Evolutionary conservation across 257 asterid genomes (phyloP), one percentile per base, ranked within the genome.

Genomic region (Cordia subcordata): DNA sequence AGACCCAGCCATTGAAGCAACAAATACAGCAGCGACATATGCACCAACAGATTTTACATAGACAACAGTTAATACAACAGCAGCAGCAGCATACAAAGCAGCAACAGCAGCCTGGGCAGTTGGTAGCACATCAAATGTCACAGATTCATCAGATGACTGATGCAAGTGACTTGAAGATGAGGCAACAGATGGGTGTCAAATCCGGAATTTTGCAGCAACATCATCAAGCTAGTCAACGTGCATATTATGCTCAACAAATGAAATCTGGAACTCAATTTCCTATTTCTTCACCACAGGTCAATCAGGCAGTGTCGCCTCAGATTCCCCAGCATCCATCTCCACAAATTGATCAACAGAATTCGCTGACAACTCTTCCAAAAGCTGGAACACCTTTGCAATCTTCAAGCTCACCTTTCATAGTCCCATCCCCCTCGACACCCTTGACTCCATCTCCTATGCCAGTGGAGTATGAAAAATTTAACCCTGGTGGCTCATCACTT

Each of bases 401-500:
- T 52, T 82, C 85, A 55, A 81, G 62, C 76, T 86, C 95, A 32
- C 92, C 89, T 1, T 77, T 86, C 66, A 60, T 82, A 61, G 82
- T 63, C 56, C 87, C 85, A 57, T 83, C 95, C 58, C 89, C 95
- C 67, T 81, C 95, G 52, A 83, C 86, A 59, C 81, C 92, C 66
- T 69, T 81, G 82, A 87, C 80, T 62, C 95, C 86, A 51, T 83
- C 95, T 57, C 88, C 92, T 19, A 73, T 83, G 82, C 87, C 85
- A 19, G 83, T 82, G 9, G 95, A 83, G 68, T 75, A 82, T 55
- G 95, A 79, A 65, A 83, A 86, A 77, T 64, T 71, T n/a, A 81
- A 71, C 71, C 39, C 79, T 66, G 83, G 84, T 49, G 67, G 73
- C 55, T 69, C 85, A 17, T 73, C 89, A 23, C 70, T 77, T 61